Conservation (phyloP, 306 rosid genomes). For the Canavalia ensiformis region DNA sequence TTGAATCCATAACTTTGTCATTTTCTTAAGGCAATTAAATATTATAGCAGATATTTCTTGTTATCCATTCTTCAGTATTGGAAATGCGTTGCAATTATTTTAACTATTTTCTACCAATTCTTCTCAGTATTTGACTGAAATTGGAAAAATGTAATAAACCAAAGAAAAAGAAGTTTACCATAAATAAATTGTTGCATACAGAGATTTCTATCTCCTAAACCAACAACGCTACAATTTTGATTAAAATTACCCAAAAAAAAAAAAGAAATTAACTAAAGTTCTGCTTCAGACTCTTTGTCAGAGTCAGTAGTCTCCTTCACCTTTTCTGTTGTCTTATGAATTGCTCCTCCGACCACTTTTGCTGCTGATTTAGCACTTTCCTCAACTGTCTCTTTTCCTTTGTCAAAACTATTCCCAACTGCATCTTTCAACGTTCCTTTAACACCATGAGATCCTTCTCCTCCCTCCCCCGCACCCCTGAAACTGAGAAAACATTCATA, state of each 20-base stretch:
- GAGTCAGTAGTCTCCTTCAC: slow-evolving; percentile 42
- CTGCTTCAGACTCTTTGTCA: slow-evolving; percentile 51
- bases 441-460: background rate
- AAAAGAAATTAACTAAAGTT: slow-evolving; percentile 50
- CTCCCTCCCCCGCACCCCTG: slow-evolving; percentile 44
- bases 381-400: slow-evolving; percentile 68
- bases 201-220: slow-evolving; percentile 2
- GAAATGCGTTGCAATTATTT: background rate
- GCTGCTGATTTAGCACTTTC: slow-evolving; percentile 74
- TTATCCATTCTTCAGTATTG: background rate
- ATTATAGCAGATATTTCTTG: background rate
- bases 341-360: slow-evolving; percentile 54
- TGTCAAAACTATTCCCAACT: slow-evolving; percentile 60
- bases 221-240: slow-evolving; percentile 23
- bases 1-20: background rate
- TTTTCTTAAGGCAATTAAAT: background rate
- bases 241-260: background rate
- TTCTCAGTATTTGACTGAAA: background rate
- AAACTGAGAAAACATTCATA: slow-evolving; percentile 51
- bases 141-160: background rate
- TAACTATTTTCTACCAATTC: background rate
- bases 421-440: slow-evolving; percentile 52
- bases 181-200: slow-evolving; percentile 18
- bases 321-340: slow-evolving; percentile 56
- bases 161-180: background rate